Conservation (phyloP, 257 asterid genomes). For the Salvia rosmarinus region DNA sequence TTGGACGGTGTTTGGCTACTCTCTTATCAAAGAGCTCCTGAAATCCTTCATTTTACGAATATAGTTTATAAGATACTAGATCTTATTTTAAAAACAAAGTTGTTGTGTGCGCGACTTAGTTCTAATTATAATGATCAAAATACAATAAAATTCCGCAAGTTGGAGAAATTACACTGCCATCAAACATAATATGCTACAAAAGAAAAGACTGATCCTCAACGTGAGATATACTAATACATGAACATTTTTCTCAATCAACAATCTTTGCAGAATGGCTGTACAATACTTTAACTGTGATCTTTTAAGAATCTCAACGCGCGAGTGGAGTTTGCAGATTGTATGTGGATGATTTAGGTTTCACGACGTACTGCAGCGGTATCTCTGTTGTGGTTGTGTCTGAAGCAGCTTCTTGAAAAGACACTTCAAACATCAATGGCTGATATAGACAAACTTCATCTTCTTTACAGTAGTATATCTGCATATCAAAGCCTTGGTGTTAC, state of each 20-base stretch:
- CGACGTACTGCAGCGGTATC: constrained; percentile 55
- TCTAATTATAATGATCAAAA: no score
- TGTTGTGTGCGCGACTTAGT: no score
- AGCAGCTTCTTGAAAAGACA: constrained; percentile 64
- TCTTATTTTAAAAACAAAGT: no score
- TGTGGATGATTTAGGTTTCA: constrained; percentile 66
- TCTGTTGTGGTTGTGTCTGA: constrained; percentile 54
- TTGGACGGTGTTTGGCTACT: no score
- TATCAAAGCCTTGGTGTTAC: not conserved
- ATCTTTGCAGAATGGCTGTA: not conserved
- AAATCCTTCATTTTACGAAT: no score
- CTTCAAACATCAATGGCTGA: constrained; percentile 73
- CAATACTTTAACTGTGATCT: not conserved
- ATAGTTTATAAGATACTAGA: no score
- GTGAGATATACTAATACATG: not conserved
- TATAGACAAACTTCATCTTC: constrained; percentile 95
- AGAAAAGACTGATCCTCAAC: not conserved
- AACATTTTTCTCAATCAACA: not conserved
- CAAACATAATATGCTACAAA: no score
- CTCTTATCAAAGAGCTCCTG: no score
- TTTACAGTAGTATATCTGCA: constrained; percentile 88
- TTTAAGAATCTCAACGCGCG: constrained; percentile 12
- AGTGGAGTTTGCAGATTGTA: constrained; percentile 41
- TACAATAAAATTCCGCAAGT: no score
- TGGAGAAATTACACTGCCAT: no score